Percentiles rank a stretch among this genome's conserved stretches.
Conservation (phyloP, 2,329 filamentous ascomycete genomes). For the Penicillium concentricum region DNA sequence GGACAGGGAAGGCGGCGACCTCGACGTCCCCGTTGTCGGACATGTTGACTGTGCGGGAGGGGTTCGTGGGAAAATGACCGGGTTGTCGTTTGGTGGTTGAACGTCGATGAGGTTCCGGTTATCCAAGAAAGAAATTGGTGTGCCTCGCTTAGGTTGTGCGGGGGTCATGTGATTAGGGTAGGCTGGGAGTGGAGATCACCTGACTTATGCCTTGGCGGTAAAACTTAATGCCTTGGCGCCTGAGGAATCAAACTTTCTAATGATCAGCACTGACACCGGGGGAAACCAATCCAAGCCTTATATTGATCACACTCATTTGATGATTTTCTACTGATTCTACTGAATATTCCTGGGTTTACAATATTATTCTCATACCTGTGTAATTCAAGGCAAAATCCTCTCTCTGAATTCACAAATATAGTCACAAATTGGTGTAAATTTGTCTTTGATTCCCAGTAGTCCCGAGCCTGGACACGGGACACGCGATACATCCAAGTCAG, state of each 20-base stretch:
- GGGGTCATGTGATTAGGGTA: slow-evolving; percentile 35
- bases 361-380: neutral
- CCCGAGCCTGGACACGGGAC: neutral
- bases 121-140: slow-evolving; percentile 37
- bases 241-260: neutral
- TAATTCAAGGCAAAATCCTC: neutral
- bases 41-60: slow-evolving; percentile 62
- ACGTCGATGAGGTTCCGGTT: slow-evolving; percentile 37
- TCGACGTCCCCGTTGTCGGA: slow-evolving; percentile 95
- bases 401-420: neutral
- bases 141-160: slow-evolving; percentile 45
- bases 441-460: neutral
- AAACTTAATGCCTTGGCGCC: neutral
- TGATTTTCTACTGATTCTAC: neutral
- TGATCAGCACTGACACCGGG: neutral
- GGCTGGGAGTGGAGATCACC: neutral
- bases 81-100: slow-evolving; percentile 42
- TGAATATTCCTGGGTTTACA: neutral
- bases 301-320: neutral
- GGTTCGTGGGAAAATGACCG: slow-evolving; percentile 40
- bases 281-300: neutral
- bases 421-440: neutral
- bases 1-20: slow-evolving; percentile 73
- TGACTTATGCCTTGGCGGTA: slow-evolving; percentile 27
- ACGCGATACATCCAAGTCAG: neutral